Base-by-base conservation (phyloP, 164 flowering plant genomes). In the Malania oleifera region DNA sequence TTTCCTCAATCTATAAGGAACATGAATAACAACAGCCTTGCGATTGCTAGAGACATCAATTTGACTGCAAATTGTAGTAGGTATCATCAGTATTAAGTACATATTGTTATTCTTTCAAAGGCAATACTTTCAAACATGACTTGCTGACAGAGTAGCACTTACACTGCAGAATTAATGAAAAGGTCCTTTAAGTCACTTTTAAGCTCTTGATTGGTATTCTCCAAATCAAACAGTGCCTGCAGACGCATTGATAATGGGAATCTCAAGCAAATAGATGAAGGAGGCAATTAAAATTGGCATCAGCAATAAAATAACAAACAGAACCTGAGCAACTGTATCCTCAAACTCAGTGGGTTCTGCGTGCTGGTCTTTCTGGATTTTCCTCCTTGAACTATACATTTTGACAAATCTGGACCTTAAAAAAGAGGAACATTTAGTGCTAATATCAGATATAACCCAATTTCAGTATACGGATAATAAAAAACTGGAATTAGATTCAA, bases 1-100 rank as follows among this genome's bases (percentile, higher is more conserved):
- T 69, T 89, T 91, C 70, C 95, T 75, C 64, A 91, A 68, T 56
- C 98, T 72, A 76, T 77, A 89, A 1, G 98, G 98, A 18, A 83
- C 80, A 74, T 86, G 85, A 63, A 91, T 70, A 34, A 91, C 90
- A 60, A 91, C 78, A 49, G 98, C 95, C 70, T 84, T 88, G 24
- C 82, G 68, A 63, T 73, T 74, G 26, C 91, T 86, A 69, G 90
- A 67, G 35, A 88, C 85, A 83, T 88, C 98, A 69, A 91, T 54
- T 69, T 91, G 95, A 27, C 97, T 90, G 81, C 75, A 77, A 52
- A n/a, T 3, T 12, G 11, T 28, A 12, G 24, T 3, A 13, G 29
- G 7, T 3, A 50, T 1, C 10, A 41, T 22, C 20, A 9, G 11
- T n/a, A 52, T 1, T 19, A 23, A 24, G 2, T 5, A 28, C 35